Conservation (phyloP, 768 basidiomycete genomes). For the Tricholomella constricta region DNA sequence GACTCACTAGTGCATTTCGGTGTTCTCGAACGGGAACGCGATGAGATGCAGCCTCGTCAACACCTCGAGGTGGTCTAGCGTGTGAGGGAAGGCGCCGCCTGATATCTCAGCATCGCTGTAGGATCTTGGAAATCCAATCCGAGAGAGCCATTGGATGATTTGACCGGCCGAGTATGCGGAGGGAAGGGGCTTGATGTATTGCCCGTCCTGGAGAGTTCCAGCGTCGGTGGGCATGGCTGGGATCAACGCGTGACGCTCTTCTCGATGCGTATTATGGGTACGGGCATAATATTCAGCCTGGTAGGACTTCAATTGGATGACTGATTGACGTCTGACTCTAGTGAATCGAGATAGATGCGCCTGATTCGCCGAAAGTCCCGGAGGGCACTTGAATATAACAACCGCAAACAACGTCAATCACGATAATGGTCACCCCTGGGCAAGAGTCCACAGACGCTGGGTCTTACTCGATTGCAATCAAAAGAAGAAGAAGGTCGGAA, state of each 20-base stretch:
- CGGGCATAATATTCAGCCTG: too few species aligned
- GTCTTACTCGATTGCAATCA: not conserved
- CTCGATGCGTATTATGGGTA: too few species aligned
- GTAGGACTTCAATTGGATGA: too few species aligned
- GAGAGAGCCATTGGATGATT: conserved; percentile 24
- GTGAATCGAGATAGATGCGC: too few species aligned
- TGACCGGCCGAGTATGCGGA: conserved; percentile 17
- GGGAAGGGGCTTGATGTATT: conserved; percentile 12
- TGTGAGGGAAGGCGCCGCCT: conserved; percentile 21
- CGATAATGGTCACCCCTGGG: too few species aligned
- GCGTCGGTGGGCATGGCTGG: not conserved
- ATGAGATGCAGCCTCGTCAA: conserved; percentile 30
- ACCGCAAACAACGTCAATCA: too few species aligned
- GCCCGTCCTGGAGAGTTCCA: conserved; percentile 13
- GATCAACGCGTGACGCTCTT: not conserved
- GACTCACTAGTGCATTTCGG: conserved; percentile 39
- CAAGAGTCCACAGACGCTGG: not conserved
- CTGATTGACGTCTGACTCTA: too few species aligned
- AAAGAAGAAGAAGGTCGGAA: not conserved
- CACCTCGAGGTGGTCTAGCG: conserved; percentile 27
- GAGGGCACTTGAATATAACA: too few species aligned
- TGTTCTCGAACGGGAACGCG: conserved; percentile 41
- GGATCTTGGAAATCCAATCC: conserved; percentile 22
- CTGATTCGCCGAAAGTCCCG: too few species aligned
- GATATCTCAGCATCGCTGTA: conserved; percentile 19